A percentile compares a stretch with the other conserved stretches of the same genome.
Evolutionary conservation across 805 yeast genomes (phyloP).

Genomic region (Candida incommunis): DNA sequence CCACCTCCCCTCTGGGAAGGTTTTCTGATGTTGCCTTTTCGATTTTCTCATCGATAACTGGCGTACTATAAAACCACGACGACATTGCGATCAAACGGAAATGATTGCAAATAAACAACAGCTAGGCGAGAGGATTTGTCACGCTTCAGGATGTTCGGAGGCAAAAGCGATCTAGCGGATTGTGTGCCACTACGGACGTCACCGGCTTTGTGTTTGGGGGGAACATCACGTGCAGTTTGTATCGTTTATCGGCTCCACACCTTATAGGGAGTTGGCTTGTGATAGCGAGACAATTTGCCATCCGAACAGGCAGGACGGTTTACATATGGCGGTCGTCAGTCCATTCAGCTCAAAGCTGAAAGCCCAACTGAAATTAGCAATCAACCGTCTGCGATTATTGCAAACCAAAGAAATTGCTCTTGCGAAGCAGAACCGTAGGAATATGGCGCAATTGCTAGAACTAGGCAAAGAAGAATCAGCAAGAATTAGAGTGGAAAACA

Average conservation of each 20-base stretch:
- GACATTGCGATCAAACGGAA: not conserved
- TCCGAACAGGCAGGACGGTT: not conserved
- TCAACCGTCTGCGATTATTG: conserved; percentile 52
- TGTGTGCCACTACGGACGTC: too few species aligned
- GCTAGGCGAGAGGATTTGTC: too few species aligned
- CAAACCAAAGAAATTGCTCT: conserved; percentile 65
- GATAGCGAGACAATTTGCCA: not conserved
- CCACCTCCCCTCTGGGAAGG: conserved; percentile 86
- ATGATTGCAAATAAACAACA: too few species aligned
- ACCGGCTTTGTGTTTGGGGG: too few species aligned
- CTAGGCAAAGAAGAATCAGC: conserved; percentile 74
- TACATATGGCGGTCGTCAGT: not conserved
- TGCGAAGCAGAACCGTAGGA: conserved; percentile 59
- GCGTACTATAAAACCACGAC: conserved; percentile 24
- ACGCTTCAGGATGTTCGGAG: too few species aligned
- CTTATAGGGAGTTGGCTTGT: too few species aligned
- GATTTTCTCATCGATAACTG: conserved; percentile 45
- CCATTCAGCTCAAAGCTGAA: conserved; percentile 3
- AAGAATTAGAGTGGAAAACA: conserved; percentile 66
- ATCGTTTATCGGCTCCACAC: too few species aligned
- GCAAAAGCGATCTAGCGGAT: too few species aligned
- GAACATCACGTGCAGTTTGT: too few species aligned
- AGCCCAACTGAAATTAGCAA: conserved; percentile 44
- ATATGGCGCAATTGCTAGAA: conserved; percentile 53
- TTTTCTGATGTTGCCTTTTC: conserved; percentile 72